Percentiles rank a stretch among this genome's conserved stretches.
phyloP scores from a whole-genome alignment of 805 yeast species.

The Myxozyma udenii region DNA sequence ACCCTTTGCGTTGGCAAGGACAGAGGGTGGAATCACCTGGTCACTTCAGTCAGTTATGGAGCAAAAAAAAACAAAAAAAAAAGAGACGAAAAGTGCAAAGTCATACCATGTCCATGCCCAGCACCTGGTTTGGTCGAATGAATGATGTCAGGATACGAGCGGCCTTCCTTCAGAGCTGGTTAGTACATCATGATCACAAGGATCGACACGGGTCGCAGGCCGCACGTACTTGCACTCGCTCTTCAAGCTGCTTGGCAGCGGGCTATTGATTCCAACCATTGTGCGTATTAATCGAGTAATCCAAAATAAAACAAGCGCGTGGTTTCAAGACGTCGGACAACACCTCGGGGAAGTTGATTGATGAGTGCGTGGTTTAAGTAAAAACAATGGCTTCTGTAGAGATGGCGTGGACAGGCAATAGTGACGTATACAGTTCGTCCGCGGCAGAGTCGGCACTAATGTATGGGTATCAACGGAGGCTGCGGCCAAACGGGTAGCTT shows the following conservation, averaged over 20 bases:
- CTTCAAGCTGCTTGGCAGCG: slow-evolving; percentile 84
- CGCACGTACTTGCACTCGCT: slow-evolving; percentile 73
- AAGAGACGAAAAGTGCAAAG: not conserved
- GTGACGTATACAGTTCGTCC: too few species aligned
- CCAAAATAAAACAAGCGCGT: too few species aligned
- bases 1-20: slow-evolving; percentile 86
- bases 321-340: too few species aligned
- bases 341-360: not conserved
- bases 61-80: not conserved
- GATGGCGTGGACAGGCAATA: too few species aligned
- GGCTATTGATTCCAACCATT: slow-evolving; percentile 63
- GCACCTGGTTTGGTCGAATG: slow-evolving; percentile 88
- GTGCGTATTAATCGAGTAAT: not conserved
- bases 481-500: too few species aligned
- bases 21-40: slow-evolving; percentile 77
- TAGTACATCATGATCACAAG: not conserved
- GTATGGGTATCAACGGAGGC: too few species aligned
- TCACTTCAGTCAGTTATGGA: not conserved
- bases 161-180: slow-evolving; percentile 59
- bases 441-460: too few species aligned
- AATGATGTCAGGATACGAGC: slow-evolving; percentile 87
- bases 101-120: slow-evolving; percentile 65
- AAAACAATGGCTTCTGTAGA: too few species aligned
- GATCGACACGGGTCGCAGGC: not conserved
- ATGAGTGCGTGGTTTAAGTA: too few species aligned